Base-by-base conservation (phyloP, 1,284 basidiomycete species). In the Leccinum pachyderme region DNA sequence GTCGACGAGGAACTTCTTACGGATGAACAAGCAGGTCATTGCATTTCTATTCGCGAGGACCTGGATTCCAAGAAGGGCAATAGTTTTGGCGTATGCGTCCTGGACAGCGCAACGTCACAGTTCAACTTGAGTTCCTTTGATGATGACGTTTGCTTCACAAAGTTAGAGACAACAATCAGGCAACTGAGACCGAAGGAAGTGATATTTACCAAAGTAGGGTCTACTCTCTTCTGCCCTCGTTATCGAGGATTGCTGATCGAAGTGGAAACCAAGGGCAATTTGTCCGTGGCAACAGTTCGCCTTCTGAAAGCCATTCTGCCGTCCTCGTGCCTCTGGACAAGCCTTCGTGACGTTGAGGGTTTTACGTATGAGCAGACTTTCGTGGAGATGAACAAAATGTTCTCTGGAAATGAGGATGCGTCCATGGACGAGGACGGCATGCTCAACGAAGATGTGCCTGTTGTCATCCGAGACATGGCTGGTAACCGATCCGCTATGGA, bases 51-150 rank as follows among this genome's bases (percentile, higher is more conserved):
- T 71, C 89, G 89, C 54, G 95, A 90, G 63, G 74, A 77, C 24
- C 71, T 75, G 4, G 73, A 76, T 12, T 69, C 66, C 25, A 76
- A 78, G 73, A 61, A 77, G 74, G 37, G 73, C 5, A 80, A 81
- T 55, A 79, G 77, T 18, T 99, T 98, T 69, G 97, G 97, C 2
- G 76, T 98, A 41, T 97, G 94, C 66, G 87, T 95, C n/a, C 75
- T 99, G 63, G 97, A 99, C 70, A 95, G 95, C 56, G 84, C 95
- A 7, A 99, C 97, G 0, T 96, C 95, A 57, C 91, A 98, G 70
- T 99, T 99, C 77, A 91, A 94, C 63, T 72, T 99, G 64, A 90
- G 91, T 52, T 79, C 83, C 1, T 98, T 99, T 68, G 84, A 91
- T 55, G 97, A 99, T 65, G 97, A 99, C 69, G 81, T 92, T 13